Evolutionary conservation across 768 basidiomycete species (phyloP).

Genomic region (Tephrocybe sp.): DNA sequence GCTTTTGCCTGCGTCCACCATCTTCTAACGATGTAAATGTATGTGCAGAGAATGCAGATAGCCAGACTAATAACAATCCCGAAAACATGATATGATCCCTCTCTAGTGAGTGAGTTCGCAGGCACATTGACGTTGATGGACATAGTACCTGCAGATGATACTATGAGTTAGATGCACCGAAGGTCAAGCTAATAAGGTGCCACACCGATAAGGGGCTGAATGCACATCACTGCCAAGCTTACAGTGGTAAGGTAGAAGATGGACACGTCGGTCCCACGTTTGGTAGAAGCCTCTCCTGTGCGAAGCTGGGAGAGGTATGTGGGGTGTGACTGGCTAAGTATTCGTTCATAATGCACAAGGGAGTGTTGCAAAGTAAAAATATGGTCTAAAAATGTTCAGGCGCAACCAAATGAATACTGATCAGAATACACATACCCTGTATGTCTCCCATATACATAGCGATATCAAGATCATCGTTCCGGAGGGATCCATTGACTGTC

Average conservation of each 20-base stretch:
- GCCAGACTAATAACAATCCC: slow-evolving; percentile 48
- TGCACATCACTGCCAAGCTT: slow-evolving; percentile 62
- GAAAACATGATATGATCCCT: slow-evolving; percentile 50
- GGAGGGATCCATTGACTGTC: slow-evolving; percentile 36
- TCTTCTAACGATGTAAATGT: slow-evolving; percentile 46
- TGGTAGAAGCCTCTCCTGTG: slow-evolving; percentile 54
- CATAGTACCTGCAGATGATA: slow-evolving; percentile 53
- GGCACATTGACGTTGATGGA: slow-evolving; percentile 70
- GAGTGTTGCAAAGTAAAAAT: slow-evolving; percentile 85
- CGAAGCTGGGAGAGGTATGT: slow-evolving; percentile 80
- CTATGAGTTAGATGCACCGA: background rate
- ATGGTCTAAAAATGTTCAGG: slow-evolving; percentile 57
- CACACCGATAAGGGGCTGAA: slow-evolving; percentile 60
- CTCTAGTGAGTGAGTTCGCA: slow-evolving; percentile 37
- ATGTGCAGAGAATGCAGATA: slow-evolving; percentile 41
- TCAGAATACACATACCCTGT: slow-evolving; percentile 59
- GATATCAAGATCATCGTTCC: slow-evolving; percentile 62
- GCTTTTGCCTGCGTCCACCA: slow-evolving; percentile 60
- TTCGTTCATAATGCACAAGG: slow-evolving; percentile 81
- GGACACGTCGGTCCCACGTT: slow-evolving; percentile 61
- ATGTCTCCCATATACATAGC: slow-evolving; percentile 90
- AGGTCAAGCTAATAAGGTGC: background rate
- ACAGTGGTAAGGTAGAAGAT: slow-evolving; percentile 67
- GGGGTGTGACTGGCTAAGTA: slow-evolving; percentile 85
- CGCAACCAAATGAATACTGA: slow-evolving; percentile 1